Percentiles rank a stretch among this genome's conserved stretches.
These are phyloP conservation scores for Boletus reticuloceps DNA, from an alignment of 768 basidiomycete genomes.

Conservation along the genomic window DNA sequence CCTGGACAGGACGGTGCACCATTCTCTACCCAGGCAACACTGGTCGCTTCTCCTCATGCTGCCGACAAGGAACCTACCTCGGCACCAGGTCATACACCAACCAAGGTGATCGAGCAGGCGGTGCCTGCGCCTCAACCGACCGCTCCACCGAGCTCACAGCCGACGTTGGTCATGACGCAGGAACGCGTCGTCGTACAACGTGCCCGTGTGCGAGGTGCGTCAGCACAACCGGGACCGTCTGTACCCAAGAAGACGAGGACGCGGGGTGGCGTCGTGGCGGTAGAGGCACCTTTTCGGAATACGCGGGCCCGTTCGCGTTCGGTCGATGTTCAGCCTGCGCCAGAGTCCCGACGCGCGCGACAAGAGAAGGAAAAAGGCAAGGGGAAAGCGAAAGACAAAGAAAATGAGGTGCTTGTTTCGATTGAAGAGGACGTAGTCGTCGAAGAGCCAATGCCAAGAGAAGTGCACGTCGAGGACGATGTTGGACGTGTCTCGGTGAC, in stretches of 20 bases:
- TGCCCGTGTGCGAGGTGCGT: constrained; percentile 7
- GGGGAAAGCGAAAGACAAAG: neutral
- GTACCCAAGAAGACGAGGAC: neutral
- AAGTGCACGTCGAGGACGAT: neutral
- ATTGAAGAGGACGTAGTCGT: constrained; percentile 7
- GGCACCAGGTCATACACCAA: neutral
- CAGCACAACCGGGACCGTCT: constrained; percentile 14
- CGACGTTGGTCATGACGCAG: neutral
- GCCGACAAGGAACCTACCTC: neutral
- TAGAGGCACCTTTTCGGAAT: constrained; percentile 15
- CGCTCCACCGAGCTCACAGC: constrained; percentile 9
- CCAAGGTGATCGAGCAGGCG: neutral
- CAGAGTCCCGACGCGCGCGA: neutral
- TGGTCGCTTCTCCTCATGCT: constrained; percentile 20
- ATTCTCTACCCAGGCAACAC: constrained; percentile 24
- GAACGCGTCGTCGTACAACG: constrained; percentile 1
- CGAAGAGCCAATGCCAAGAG: neutral
- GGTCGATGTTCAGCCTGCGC: neutral
- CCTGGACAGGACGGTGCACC: constrained; percentile 7
- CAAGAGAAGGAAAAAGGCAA: neutral
- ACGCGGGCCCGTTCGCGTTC: constrained; percentile 25
- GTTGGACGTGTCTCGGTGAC: neutral
- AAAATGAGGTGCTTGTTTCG: neutral
- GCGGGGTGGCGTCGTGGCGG: neutral
- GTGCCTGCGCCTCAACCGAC: neutral